Conservation (phyloP, 805 yeast genomes). For the Tetrapisispora namnaoensis region DNA sequence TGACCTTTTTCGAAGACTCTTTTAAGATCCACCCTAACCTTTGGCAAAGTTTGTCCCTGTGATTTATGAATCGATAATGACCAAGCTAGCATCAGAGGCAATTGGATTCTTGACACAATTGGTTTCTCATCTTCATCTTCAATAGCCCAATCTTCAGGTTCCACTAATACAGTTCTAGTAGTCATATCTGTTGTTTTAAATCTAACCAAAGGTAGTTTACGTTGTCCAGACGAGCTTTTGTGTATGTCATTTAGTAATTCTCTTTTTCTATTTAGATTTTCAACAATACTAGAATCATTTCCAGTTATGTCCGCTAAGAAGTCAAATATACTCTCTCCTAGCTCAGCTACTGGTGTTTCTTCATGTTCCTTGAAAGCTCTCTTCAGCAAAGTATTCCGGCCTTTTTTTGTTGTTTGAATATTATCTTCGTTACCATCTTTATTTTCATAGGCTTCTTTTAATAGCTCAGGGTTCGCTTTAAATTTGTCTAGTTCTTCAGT, state of each 20-base stretch:
- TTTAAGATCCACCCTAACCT: slow-evolving; percentile 66
- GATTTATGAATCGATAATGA: slow-evolving; percentile 92
- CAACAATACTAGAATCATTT: slow-evolving; percentile 19
- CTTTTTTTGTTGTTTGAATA: slow-evolving; percentile 3
- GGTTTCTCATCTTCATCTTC: slow-evolving; percentile 65
- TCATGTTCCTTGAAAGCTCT: slow-evolving; percentile 16
- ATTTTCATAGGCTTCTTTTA: slow-evolving; percentile 13
- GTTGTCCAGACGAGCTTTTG: slow-evolving; percentile 33
- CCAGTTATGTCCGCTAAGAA: slow-evolving; percentile 30
- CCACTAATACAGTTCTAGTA: slow-evolving; percentile 65
- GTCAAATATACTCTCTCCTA: slow-evolving; percentile 42
- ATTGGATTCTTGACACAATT: slow-evolving; percentile 62
- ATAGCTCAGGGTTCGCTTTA: slow-evolving; percentile 10
- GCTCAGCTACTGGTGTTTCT: slow-evolving; percentile 2
- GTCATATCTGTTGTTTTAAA: slow-evolving; percentile 64
- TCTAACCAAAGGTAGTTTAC: slow-evolving; percentile 64
- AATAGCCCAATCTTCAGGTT: slow-evolving; percentile 72
- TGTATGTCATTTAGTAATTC: slow-evolving; percentile 35
- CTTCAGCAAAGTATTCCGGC: slow-evolving; percentile 17
- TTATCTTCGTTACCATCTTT: slow-evolving; percentile 9
- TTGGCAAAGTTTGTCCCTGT: slow-evolving; percentile 81
- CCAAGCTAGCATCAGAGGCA: slow-evolving; percentile 93
- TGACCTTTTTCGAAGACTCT: slow-evolving; percentile 85
- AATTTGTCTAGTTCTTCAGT: slow-evolving; percentile 14
- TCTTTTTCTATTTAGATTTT: slow-evolving; percentile 40